Percentiles rank a stretch among this genome's conserved stretches.
Conservation (phyloP, 345 rosid species). For the Viola odorata region DNA sequence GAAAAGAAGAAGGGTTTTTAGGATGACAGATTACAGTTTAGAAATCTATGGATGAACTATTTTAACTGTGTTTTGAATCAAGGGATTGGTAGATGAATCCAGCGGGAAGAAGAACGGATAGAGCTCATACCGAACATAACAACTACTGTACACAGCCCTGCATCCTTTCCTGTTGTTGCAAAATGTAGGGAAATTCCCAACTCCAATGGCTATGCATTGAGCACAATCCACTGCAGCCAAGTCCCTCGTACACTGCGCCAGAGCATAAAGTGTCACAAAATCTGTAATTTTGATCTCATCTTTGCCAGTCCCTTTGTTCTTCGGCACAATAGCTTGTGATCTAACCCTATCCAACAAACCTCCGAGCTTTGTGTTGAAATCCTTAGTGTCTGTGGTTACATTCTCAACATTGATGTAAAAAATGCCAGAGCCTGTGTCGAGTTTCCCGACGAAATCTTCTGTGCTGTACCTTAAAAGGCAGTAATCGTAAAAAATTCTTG, state of each 20-base stretch:
- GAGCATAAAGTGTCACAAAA: constrained; percentile 51
- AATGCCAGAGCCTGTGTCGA: constrained; percentile 47
- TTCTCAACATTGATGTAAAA: constrained; percentile 46
- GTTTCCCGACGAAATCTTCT: constrained; percentile 38
- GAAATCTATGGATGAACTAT: constrained; percentile 32
- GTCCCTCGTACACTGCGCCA: constrained; percentile 73
- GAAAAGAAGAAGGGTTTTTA: not conserved
- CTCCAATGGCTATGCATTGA: constrained; percentile 67
- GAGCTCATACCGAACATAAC: constrained; percentile 66
- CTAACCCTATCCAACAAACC: constrained; percentile 38
- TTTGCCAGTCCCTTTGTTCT: constrained; percentile 57
- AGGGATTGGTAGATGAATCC: constrained; percentile 24
- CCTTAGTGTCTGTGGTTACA: constrained; percentile 41
- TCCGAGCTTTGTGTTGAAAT: constrained; percentile 46
- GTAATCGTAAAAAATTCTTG: constrained; percentile 61
- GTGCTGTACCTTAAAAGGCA: constrained; percentile 57
- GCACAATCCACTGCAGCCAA: constrained; percentile 47
- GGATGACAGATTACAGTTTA: not conserved
- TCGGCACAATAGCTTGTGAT: constrained; percentile 44
- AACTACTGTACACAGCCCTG: constrained; percentile 59
- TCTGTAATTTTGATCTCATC: constrained; percentile 44
- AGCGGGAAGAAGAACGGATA: constrained; percentile 80
- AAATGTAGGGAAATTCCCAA: constrained; percentile 40
- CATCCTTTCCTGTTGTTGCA: constrained; percentile 57
- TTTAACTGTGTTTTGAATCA: constrained; percentile 14